Evolutionary conservation across 768 basidiomycete species (phyloP).

Genomic region (Amanita jacksonii): DNA sequence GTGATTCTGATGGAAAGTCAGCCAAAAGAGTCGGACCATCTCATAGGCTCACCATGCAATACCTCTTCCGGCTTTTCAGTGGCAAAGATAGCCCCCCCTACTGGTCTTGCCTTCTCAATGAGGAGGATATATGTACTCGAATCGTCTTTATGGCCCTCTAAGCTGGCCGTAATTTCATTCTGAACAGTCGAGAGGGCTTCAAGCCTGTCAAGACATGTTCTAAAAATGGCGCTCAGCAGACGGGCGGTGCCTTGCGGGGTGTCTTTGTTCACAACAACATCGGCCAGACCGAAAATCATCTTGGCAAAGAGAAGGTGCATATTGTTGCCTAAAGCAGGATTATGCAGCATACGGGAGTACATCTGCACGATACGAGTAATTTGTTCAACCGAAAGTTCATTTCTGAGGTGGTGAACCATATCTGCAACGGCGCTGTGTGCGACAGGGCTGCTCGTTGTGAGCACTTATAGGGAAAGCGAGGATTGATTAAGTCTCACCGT

Average conservation of each 20-base stretch:
- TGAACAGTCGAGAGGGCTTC: slow-evolving; percentile 67
- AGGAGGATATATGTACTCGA: slow-evolving; percentile 42
- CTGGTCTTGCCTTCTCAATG: slow-evolving; percentile 82
- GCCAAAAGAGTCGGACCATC: neutral
- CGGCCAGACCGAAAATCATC: slow-evolving; percentile 84
- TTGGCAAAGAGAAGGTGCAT: slow-evolving; percentile 90
- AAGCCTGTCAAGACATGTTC: slow-evolving; percentile 77
- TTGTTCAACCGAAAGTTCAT: slow-evolving; percentile 69
- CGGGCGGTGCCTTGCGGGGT: slow-evolving; percentile 56
- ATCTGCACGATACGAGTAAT: slow-evolving; percentile 71
- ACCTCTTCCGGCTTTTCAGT: slow-evolving; percentile 78
- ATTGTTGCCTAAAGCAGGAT: slow-evolving; percentile 67
- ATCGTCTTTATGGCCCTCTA: slow-evolving; percentile 38
- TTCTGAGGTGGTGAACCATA: slow-evolving; percentile 84
- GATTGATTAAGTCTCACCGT: slow-evolving; percentile 31
- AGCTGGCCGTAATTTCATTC: slow-evolving; percentile 38
- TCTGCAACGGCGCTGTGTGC: slow-evolving; percentile 89
- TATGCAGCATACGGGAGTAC: slow-evolving; percentile 85
- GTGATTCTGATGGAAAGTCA: slow-evolving; percentile 52
- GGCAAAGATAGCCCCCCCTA: slow-evolving; percentile 68
- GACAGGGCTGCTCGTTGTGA: slow-evolving; percentile 40
- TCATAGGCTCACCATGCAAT: slow-evolving; percentile 46
- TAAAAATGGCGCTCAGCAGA: slow-evolving; percentile 68
- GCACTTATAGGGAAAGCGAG: slow-evolving; percentile 8
- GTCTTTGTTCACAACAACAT: slow-evolving; percentile 71